These are phyloP conservation scores for Boletus pseudo-olivaceus DNA, from an alignment of 768 basidiomycete genomes.

Conservation along the genomic window DNA sequence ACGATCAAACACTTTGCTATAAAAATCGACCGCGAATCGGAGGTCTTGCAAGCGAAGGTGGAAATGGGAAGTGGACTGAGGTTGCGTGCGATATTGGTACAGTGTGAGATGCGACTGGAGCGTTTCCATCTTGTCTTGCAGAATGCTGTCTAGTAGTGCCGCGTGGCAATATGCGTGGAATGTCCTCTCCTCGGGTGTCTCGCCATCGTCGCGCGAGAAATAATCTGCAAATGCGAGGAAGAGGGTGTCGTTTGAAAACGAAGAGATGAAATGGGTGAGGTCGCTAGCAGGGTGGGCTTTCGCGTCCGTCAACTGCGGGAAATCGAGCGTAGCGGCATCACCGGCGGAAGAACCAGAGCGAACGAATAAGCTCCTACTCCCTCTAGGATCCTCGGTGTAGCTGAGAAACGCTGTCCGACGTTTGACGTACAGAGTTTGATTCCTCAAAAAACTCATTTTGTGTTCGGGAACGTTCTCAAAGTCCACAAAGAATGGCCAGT, in stretches of 20 bases:
- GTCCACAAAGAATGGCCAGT: conserved; percentile 91
- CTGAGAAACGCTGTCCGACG: conserved; percentile 88
- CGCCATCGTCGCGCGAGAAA: conserved; percentile 60
- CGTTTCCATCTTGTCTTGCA: conserved; percentile 85
- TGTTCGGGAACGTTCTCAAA: conserved; percentile 65
- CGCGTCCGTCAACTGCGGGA: conserved; percentile 68
- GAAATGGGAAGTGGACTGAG: conserved; percentile 55
- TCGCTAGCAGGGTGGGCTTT: conserved; percentile 69
- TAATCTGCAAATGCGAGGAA: conserved; percentile 82
- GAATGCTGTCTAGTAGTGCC: conserved; percentile 76
- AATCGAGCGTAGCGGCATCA: conserved; percentile 81
- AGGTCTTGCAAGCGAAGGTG: conserved; percentile 70
- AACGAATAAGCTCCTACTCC: conserved; percentile 87
- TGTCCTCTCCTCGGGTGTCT: conserved; percentile 54
- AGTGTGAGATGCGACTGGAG: conserved; percentile 72
- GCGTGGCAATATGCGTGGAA: conserved; percentile 76
- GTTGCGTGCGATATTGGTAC: conserved; percentile 64
- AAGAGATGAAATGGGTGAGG: conserved; percentile 80
- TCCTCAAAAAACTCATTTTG: conserved; percentile 62
- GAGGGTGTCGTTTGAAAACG: conserved; percentile 77
- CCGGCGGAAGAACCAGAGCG: conserved; percentile 82
- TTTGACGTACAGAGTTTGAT: conserved; percentile 88
- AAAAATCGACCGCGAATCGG: conserved; percentile 73
- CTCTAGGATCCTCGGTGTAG: conserved; percentile 91
- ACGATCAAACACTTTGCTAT: conserved; percentile 68